Base-by-base conservation (phyloP, 2,329 filamentous ascomycete species). In the Phoma sp. region DNA sequence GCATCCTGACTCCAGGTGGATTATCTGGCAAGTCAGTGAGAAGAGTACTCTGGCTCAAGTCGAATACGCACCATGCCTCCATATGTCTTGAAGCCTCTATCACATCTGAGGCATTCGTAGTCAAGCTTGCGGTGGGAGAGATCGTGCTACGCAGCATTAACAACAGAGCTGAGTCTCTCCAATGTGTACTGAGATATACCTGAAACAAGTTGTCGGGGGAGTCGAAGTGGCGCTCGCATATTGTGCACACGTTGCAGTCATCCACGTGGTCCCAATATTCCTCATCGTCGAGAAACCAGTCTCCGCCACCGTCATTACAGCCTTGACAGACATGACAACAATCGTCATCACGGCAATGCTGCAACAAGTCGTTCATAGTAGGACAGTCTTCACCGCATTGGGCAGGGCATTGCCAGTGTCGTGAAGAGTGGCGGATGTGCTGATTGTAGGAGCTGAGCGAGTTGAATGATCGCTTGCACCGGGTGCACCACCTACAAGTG, bases 1-100 rank as follows among this genome's bases (percentile, higher is more conserved):
- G 39, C 39, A 41, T 41, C 60, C 60, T 22, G 43, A 50, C 38
- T 62, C 58, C 14, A 57, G 47, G 36, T 60, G 60, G n/a, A 57
- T 46, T 30, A 59, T 60, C 55, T 58, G 33, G 8, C 11, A 4
- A 8, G 2, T 43, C 18, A 43, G 27, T 24, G 37, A 25, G 9
- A 18, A 35, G 8, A 24, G 11, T 18, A 10, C 13, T n/a, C 4
- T 13, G 40, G 13, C 5, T 11, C 2, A 8, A 43, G 27, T 8
- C 14, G 7, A 2, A n/a, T 14, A 6, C 33, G 14, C 14, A 32
- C 61, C 58, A 65, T 62, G 42, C 57, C 58, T 14, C 48, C 54
- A 32, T 62, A 62, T 2, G 57, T 61, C 14, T 47, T 58, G 46
- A 62, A 62, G 9, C 25, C 50, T 8, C 38, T 45, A 25, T 44